Evolutionary conservation across 2,329 filamentous ascomycete species (phyloP).

Genomic region (Trichoderma breve): DNA sequence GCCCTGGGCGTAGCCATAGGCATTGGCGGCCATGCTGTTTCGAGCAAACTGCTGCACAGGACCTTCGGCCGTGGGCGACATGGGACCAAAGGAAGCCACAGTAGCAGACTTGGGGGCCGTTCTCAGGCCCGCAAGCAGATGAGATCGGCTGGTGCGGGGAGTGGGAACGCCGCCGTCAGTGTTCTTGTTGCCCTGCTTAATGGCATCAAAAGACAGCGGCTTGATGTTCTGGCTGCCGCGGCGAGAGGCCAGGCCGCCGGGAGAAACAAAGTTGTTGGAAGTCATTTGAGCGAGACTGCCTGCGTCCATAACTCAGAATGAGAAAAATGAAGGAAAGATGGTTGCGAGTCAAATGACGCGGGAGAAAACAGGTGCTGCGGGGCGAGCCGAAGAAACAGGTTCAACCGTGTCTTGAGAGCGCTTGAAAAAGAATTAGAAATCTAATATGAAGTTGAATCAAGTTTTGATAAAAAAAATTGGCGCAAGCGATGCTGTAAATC

Average conservation of each 20-base stretch:
- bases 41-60: conserved; percentile 44
- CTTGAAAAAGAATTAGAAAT: conserved; percentile 15
- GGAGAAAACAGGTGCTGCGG: conserved; percentile 2
- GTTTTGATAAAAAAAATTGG: conserved; percentile 13
- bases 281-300: conserved; percentile 99
- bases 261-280: conserved; percentile 76
- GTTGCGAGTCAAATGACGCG: conserved; percentile 7
- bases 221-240: conserved; percentile 87
- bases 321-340: conserved; percentile 21
- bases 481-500: conserved; percentile 12
- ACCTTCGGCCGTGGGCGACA: conserved; percentile 50
- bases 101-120: conserved; percentile 86
- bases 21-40: conserved; percentile 44
- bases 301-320: conserved; percentile 72
- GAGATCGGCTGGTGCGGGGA: conserved; percentile 89
- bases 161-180: conserved; percentile 70
- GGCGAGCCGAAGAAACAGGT: conserved; percentile 12
- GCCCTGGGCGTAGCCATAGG: conserved; percentile 45
- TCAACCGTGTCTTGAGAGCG: neutral
- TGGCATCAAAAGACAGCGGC: conserved; percentile 74
- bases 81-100: conserved; percentile 69
- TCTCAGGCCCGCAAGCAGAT: conserved; percentile 87
- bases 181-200: conserved; percentile 67
- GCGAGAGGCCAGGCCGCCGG: conserved; percentile 76
- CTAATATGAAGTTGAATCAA: conserved; percentile 18